Percentiles rank a stretch among this genome's conserved stretches.
phyloP scores from a whole-genome alignment of 495 filamentous ascomycete species.

The Aspergillus carlsbadensis region DNA sequence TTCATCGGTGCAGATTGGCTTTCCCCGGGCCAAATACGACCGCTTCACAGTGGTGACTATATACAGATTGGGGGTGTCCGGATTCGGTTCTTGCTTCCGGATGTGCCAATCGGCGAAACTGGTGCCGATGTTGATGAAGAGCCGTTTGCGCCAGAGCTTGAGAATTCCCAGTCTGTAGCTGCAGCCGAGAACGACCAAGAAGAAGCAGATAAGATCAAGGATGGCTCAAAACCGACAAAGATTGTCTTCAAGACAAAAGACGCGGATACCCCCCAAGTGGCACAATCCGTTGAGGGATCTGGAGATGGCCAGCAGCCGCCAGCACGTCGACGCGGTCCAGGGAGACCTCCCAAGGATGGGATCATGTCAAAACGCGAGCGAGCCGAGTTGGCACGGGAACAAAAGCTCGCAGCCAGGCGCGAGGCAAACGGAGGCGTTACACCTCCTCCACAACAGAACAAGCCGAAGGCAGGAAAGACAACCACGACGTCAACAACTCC shows the following conservation, averaged over 20 bases:
- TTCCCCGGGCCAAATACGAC: constrained; percentile 57
- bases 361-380: constrained; percentile 88
- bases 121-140: constrained; percentile 70
- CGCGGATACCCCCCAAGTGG: constrained; percentile 24
- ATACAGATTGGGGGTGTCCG: constrained; percentile 79
- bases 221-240: constrained; percentile 35
- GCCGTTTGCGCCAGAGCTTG: constrained; percentile 46
- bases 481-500: constrained; percentile 12
- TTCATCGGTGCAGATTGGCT: constrained; percentile 77
- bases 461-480: constrained; percentile 61
- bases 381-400: constrained; percentile 63
- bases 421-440: constrained; percentile 47
- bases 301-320: constrained; percentile 43
- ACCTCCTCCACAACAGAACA: constrained; percentile 42
- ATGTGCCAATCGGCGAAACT: constrained; percentile 66
- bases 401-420: constrained; percentile 48
- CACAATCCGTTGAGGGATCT: constrained; percentile 35
- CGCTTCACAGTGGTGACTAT: constrained; percentile 67
- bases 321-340: constrained; percentile 75
- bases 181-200: constrained; percentile 40
- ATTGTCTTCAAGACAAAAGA: constrained; percentile 41
- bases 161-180: constrained; percentile 32
- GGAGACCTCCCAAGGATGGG: constrained; percentile 86
- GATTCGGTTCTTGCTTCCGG: constrained; percentile 72
- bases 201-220: constrained; percentile 36